Evolutionary conservation across 2,329 filamentous ascomycete species (phyloP).

Genomic region (Sarocladiaceae sp.): DNA sequence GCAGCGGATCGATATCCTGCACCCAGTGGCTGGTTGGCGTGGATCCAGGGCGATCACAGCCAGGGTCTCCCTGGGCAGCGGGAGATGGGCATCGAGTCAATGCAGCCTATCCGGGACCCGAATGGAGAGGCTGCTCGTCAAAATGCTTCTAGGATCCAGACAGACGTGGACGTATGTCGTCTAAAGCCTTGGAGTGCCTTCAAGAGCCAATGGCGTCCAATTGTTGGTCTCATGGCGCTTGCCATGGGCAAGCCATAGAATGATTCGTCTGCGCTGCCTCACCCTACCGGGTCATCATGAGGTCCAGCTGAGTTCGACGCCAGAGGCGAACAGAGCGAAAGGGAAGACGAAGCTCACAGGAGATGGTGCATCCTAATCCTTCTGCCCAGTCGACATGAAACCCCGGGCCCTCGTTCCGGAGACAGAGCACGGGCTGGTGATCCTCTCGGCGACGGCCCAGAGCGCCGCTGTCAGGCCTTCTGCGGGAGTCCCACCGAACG

Average conservation of each 20-base stretch:
- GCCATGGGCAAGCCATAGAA: neutral
- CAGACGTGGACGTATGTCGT: too few relatives aligned
- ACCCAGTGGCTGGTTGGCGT: too few relatives aligned
- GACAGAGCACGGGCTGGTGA: neutral
- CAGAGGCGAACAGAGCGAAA: neutral
- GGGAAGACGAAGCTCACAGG: neutral
- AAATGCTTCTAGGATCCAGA: too few relatives aligned
- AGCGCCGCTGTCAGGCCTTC: constrained; percentile 2
- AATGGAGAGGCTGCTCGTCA: too few relatives aligned
- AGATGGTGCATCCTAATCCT: constrained; percentile 5
- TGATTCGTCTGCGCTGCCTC: too few relatives aligned
- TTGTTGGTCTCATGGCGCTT: neutral
- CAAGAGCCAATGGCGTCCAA: constrained; percentile 1
- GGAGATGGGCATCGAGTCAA: neutral
- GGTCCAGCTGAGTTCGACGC: constrained; percentile 1
- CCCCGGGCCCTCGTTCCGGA: too few relatives aligned
- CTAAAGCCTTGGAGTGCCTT: too few relatives aligned
- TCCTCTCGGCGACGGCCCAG: neutral
- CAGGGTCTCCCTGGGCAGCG: constrained; percentile 5
- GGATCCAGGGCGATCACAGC: neutral
- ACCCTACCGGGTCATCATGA: too few relatives aligned
- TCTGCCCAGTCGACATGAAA: constrained; percentile 2
- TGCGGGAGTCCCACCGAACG: neutral
- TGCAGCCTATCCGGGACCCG: constrained; percentile 4
- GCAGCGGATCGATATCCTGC: too few relatives aligned